Base-by-base conservation (phyloP, 2,329 filamentous ascomycete genomes). In the Ceratocystiopsis minuta region DNA sequence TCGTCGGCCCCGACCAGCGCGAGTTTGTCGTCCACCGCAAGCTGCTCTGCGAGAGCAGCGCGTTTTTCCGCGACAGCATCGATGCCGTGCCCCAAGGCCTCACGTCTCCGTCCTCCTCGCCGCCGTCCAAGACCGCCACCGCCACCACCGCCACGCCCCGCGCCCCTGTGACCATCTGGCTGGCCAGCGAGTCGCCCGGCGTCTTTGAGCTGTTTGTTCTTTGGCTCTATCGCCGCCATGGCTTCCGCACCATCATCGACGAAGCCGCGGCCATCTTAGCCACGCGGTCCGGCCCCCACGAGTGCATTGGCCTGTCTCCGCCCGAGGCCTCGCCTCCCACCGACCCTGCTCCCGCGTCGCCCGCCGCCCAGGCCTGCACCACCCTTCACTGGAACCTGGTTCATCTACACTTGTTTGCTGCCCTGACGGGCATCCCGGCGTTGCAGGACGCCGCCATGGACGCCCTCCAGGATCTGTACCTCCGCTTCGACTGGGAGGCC, bases 361-460 rank as follows among this genome's bases (percentile, higher is more conserved):
- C 24, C 11, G 24, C 24, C 24, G 24, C 7, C 24, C 24, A 28
- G 24, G 24, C 24, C 9, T 28, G 24, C 24, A 28, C 24, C 24
- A 9, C 24, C 28, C 57, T 73, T 5, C 70, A 72, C 53, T 73
- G 68, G 67, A 65, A 67, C 45, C 59, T 75, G 7, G 65, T 74
- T 41, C 64, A 64, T 33, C 59, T 75, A 13, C 71, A 75, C 50
- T 60, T 75, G 40, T 75, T 75, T 54, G 71, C 70, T 36, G 64
- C 69, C 4, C 57, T 62, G 42, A 62, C 71, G 48, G 61, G 61
- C 39, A 57, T 73, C 4, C 55, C 63, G 24, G 59, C 60, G 10
- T 60, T 75, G 10, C 71, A 75, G 50, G 71, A 75, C 53, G 55
- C 63, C 16, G 63, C 68, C 51, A 73, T 74, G 63, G 71, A 75